Conservation (phyloP, 306 rosid species). For the Rosa multiflora region DNA sequence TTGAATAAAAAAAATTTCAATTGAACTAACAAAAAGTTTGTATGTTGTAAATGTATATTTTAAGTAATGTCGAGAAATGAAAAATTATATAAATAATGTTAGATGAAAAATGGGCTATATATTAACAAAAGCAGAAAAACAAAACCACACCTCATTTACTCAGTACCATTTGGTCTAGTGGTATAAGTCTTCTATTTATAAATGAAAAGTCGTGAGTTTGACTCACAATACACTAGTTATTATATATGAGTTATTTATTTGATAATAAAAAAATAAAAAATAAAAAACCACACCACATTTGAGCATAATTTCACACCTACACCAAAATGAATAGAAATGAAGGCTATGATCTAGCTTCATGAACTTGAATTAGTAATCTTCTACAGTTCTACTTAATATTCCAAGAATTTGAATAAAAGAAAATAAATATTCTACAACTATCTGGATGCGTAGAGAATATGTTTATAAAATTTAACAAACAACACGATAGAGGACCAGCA, state of each 20-base stretch:
- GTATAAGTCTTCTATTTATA: no score
- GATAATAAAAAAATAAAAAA: neutral
- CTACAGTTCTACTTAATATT: neutral
- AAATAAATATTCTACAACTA: neutral
- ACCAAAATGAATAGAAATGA: neutral
- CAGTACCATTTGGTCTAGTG: no score
- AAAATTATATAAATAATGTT: no score
- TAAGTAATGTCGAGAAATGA: no score
- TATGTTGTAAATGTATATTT: no score
- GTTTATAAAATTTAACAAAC: neutral
- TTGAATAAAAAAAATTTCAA: no score
- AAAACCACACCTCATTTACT: neutral
- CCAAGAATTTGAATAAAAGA: conserved; percentile 2
- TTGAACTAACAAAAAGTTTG: no score
- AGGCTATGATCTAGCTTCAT: neutral
- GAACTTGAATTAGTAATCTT: neutral
- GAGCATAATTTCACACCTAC: neutral
- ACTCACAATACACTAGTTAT: no score
- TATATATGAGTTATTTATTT: no score
- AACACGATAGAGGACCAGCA: conserved; percentile 10
- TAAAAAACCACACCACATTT: neutral
- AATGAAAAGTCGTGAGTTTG: no score
- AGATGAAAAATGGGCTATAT: no score
- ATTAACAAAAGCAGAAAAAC: neutral
- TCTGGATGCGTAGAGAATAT: neutral